Evolutionary conservation across 345 rosid genomes (phyloP).

Genomic region (Mallotus nudiflorus): DNA sequence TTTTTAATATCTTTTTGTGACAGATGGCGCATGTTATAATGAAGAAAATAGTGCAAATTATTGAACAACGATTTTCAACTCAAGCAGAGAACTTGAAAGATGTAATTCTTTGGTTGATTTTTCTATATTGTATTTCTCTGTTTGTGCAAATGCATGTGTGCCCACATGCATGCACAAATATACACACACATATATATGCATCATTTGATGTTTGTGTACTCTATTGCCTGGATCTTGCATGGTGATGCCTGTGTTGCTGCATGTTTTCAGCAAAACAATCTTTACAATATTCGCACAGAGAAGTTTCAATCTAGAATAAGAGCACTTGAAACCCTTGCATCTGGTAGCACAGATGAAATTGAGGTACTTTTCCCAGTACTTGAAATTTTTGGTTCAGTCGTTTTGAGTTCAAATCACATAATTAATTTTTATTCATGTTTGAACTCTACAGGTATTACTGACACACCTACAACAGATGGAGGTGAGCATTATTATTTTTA

Average conservation of each 20-base stretch:
- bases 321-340: constrained; percentile 73
- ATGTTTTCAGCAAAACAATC: constrained; percentile 68
- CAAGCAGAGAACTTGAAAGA: constrained; percentile 70
- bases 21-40: constrained; percentile 55
- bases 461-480: constrained; percentile 29
- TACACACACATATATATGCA: too few relatives aligned
- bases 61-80: constrained; percentile 70
- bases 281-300: constrained; percentile 62
- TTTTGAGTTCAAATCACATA: not conserved
- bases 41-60: constrained; percentile 61
- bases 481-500: constrained; percentile 14
- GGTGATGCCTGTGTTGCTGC: constrained; percentile 25
- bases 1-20: constrained; percentile 31
- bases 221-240: constrained; percentile 20
- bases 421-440: constrained; percentile 19
- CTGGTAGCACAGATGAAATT: constrained; percentile 72
- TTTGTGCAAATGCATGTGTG: not conserved
- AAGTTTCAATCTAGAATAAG: constrained; percentile 72
- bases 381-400: constrained; percentile 17
- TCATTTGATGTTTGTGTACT: constrained; percentile 5
- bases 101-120: constrained; percentile 43
- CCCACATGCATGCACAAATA: not conserved
- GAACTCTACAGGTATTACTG: constrained; percentile 22
- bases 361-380: constrained; percentile 46
- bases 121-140: not conserved